phyloP scores from a whole-genome alignment of 1,284 basidiomycete genomes.

The Ustilago trichophora region DNA sequence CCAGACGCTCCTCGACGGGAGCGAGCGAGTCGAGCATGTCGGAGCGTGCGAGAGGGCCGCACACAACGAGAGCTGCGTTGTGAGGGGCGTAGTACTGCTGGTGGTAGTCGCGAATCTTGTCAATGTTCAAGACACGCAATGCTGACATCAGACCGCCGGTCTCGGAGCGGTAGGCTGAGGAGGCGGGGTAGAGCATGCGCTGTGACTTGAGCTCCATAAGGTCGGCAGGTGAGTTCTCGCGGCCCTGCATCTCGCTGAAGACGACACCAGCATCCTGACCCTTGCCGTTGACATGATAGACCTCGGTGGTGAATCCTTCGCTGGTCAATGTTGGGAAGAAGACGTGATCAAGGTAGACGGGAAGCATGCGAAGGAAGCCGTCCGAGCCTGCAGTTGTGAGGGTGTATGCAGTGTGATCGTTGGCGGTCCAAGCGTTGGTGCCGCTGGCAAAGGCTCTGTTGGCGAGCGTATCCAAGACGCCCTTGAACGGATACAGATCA shows the following conservation, averaged over 20 bases:
- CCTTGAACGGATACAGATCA: slow-evolving; percentile 83
- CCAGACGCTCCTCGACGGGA: slow-evolving; percentile 55
- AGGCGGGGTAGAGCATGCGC: slow-evolving; percentile 79
- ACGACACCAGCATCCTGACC: slow-evolving; percentile 96
- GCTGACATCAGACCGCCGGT: slow-evolving; percentile 96
- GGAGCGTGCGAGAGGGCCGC: slow-evolving; percentile 76
- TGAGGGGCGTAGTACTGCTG: slow-evolving; percentile 90
- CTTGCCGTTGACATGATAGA: slow-evolving; percentile 81
- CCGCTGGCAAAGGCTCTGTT: slow-evolving; percentile 90
- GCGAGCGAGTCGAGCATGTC: slow-evolving; percentile 74
- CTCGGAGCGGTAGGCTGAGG: slow-evolving; percentile 92
- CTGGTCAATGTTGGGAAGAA: slow-evolving; percentile 94
- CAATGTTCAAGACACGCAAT: slow-evolving; percentile 82
- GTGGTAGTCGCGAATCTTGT: slow-evolving; percentile 90
- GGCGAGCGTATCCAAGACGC: slow-evolving; percentile 94
- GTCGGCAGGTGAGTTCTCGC: slow-evolving; percentile 90
- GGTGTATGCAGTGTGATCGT: slow-evolving; percentile 79
- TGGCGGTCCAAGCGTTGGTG: slow-evolving; percentile 76
- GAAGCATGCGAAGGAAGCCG: slow-evolving; percentile 92
- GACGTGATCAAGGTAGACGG: slow-evolving; percentile 96
- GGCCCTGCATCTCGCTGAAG: slow-evolving; percentile 86
- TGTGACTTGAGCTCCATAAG: slow-evolving; percentile 77
- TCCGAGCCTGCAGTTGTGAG: slow-evolving; percentile 96
- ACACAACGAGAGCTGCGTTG: slow-evolving; percentile 85
- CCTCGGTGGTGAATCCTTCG: slow-evolving; percentile 88